Base-by-base conservation (phyloP, 2,329 filamentous ascomycete genomes). In the Penicillium sp. region DNA sequence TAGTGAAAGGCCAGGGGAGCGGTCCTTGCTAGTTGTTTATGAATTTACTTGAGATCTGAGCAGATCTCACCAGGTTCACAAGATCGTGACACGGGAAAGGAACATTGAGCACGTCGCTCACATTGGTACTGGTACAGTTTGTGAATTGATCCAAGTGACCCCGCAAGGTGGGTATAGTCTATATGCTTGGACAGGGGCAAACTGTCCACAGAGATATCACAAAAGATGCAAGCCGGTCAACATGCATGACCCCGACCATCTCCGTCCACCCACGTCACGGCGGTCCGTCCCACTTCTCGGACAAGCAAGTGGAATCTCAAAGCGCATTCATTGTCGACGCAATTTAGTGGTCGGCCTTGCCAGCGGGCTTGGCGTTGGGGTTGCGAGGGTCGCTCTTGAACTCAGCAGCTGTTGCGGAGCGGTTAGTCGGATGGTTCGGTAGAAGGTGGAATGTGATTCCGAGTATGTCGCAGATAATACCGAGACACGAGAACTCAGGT, bases 341-440 rank as follows among this genome's bases (percentile, higher is more conserved):
- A 57, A 60, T 66, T 67, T 73, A 75, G 65, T 75, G 73, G 29
- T 52, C 56, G 43, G 61, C 52, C 67, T 74, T 72, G 59, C 56
- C 46, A 44, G 52, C 32, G 46, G 64, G 61, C 67, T 74, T 71
- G 42, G 67, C 67, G 64, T 77, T 75, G 57, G 77, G 77, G 68
- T 97, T 97, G 78, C 92, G 87, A 65, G 92, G 91, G 80, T 97
- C 93, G 83, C 96, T 95, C 87, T 92, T 95, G 86, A 85, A 97
- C 82, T 97, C 91, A 69, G 90, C 90, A 81, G 86, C 93, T 97
- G 47, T 24, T 53, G 39, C 43, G 43, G 6, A 49, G 55, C 47
- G 43, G 59, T 71, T 62, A 70, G 67, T 54, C 39, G 14, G 58
- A 44, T 24, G 45, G 58, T 22, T 34, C 14, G 21, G 36, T 3